Conservation (phyloP, 306 rosid genomes). For the Vigna trinervia region DNA sequence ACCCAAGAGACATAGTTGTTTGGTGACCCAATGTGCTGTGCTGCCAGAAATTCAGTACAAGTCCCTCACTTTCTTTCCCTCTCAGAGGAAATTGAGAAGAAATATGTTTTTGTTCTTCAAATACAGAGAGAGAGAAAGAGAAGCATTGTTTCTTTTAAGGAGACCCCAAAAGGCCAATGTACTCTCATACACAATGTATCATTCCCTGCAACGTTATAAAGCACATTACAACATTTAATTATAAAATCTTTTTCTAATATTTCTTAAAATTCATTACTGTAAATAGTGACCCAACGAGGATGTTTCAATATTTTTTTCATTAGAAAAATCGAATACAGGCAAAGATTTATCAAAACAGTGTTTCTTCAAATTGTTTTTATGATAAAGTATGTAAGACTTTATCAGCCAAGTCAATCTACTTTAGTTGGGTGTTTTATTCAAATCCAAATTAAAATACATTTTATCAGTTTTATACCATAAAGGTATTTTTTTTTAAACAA, state of each 20-base stretch:
- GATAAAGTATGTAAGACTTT: too few relatives aligned
- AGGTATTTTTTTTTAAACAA: too few relatives aligned
- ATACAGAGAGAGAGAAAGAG: conserved; percentile 10
- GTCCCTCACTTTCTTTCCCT: conserved; percentile 38
- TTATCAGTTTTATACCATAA: too few relatives aligned
- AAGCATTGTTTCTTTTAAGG: conserved; percentile 46
- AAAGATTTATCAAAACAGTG: too few relatives aligned
- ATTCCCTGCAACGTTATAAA: neutral
- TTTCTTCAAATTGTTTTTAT: too few relatives aligned
- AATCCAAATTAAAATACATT: too few relatives aligned
- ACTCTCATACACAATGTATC: neutral
- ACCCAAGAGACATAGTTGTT: conserved; percentile 87
- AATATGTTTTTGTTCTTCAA: conserved; percentile 28
- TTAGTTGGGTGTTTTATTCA: too few relatives aligned
- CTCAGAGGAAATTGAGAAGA: conserved; percentile 40
- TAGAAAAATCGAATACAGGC: too few relatives aligned
- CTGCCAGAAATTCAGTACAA: conserved; percentile 32
- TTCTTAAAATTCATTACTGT: neutral
- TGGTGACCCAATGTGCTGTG: conserved; percentile 11
- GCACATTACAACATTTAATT: conserved; percentile 4
- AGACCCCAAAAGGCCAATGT: conserved; percentile 50
- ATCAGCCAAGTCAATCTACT: too few relatives aligned
- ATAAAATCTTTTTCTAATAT: neutral
- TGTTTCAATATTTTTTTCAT: too few relatives aligned
- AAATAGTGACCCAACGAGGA: too few relatives aligned